phyloP scores from a whole-genome alignment of 2,329 filamentous ascomycete genomes.

The Ilyonectria mors-panacis region DNA sequence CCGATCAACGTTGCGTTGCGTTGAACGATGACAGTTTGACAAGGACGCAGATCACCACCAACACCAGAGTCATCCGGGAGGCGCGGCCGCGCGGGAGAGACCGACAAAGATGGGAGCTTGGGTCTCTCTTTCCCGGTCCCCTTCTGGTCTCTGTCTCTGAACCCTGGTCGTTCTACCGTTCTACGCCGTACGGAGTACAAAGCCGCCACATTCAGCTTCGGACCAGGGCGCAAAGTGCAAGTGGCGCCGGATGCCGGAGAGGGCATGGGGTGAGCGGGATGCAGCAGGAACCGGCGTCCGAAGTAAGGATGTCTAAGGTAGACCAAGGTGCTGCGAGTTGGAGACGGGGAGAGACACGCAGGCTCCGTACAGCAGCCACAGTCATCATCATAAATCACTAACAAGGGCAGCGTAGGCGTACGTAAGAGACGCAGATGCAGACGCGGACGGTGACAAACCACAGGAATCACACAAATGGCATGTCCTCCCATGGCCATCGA shows the following conservation, averaged over 20 bases:
- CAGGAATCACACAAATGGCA: constrained; percentile 17
- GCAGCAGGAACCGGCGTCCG: constrained; percentile 1
- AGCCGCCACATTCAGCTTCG: constrained; percentile 9
- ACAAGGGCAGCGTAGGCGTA: not conserved
- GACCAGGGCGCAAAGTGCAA: constrained; percentile 12
- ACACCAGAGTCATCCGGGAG: constrained; percentile 4
- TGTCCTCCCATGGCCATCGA: constrained; percentile 25
- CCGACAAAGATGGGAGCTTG: constrained; percentile 15
- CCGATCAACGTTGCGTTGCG: not conserved
- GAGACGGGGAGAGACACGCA: not conserved
- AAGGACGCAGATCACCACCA: constrained; percentile 8
- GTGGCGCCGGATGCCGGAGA: constrained; percentile 20
- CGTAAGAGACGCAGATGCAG: not conserved
- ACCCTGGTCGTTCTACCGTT: constrained; percentile 7
- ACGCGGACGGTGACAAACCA: constrained; percentile 22
- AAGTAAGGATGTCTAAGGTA: not conserved
- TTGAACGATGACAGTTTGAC: not conserved
- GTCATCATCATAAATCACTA: constrained; percentile 3
- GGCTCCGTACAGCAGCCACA: not conserved
- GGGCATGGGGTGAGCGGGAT: constrained; percentile 1
- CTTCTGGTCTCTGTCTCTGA: constrained; percentile 4
- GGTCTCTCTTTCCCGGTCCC: constrained; percentile 14
- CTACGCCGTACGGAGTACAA: not conserved
- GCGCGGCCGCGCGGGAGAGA: constrained; percentile 13
- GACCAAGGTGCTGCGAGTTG: not conserved